A percentile compares a stretch with the other conserved stretches of the same genome.
Conservation (phyloP, 441 rosid species). For the Syzygium malaccense region DNA sequence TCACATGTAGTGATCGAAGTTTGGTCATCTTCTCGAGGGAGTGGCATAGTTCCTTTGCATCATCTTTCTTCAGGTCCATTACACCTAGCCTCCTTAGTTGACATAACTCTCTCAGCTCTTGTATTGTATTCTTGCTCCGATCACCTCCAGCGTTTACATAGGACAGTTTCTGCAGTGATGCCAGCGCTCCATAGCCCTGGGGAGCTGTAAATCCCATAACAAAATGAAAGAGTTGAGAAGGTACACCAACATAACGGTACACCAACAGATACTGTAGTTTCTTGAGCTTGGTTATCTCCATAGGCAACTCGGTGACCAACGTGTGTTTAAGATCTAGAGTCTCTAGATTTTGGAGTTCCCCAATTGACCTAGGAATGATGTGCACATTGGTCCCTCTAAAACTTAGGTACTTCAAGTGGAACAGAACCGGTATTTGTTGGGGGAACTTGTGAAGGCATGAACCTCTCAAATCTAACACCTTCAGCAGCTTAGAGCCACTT, state of each 20-base stretch:
- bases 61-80: too few species aligned
- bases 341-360: background rate
- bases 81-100: background rate
- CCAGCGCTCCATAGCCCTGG: background rate
- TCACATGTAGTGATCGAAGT: background rate
- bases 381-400: fast-evolving
- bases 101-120: background rate
- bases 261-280: background rate
- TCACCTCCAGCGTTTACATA: background rate
- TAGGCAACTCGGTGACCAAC: background rate
- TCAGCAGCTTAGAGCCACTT: background rate
- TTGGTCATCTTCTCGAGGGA: too few species aligned
- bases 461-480: background rate
- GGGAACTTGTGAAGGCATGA: background rate
- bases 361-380: background rate
- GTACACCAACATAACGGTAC: background rate
- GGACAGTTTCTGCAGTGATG: background rate
- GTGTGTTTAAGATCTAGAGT: background rate
- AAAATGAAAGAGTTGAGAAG: fast-evolving
- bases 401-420: background rate
- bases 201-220: background rate
- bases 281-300: background rate
- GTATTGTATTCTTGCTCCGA: background rate
- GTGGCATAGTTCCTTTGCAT: too few species aligned
- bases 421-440: background rate